These are phyloP conservation scores for Dioscorea zingiberensis DNA, from an alignment of 106 monocot species.

Conservation along the genomic window DNA sequence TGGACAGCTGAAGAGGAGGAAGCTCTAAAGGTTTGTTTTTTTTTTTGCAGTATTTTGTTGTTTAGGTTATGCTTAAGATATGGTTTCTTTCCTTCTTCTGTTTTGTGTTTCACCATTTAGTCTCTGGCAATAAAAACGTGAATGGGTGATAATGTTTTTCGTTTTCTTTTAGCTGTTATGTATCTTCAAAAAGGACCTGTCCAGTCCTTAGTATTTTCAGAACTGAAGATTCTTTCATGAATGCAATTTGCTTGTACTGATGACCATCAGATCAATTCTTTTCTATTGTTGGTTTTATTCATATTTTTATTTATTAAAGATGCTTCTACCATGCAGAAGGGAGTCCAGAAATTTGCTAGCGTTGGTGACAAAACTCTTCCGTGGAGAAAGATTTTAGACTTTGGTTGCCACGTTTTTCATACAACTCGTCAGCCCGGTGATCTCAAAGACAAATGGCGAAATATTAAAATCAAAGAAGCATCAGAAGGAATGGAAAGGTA, in stretches of 20 bases:
- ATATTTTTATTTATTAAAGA: constrained; percentile 5
- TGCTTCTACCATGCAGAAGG: constrained; percentile 22
- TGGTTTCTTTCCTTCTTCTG: too few relatives aligned
- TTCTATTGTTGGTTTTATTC: neutral
- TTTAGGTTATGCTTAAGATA: too few relatives aligned
- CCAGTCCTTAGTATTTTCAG: neutral
- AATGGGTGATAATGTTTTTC: too few relatives aligned
- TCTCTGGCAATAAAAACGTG: too few relatives aligned
- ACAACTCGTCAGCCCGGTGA: constrained; percentile 44
- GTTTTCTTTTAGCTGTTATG: too few relatives aligned
- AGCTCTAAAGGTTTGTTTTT: constrained; percentile 28
- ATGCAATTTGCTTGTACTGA: too few relatives aligned
- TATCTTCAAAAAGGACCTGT: neutral
- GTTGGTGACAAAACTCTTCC: constrained; percentile 16
- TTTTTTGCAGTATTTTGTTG: neutral
- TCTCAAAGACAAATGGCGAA: constrained; percentile 67
- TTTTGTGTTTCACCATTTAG: too few relatives aligned
- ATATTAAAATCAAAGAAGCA: constrained; percentile 34
- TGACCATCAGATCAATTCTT: too few relatives aligned
- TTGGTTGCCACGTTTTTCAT: constrained; percentile 24
- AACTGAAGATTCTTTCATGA: neutral
- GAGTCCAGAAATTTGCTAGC: constrained; percentile 21
- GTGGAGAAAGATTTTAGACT: constrained; percentile 38
- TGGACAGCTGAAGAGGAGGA: constrained; percentile 56
- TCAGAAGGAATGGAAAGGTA: constrained; percentile 5